Evolutionary conservation across 1,284 basidiomycete species (phyloP).

Genomic region (Ganoderma boninense): DNA sequence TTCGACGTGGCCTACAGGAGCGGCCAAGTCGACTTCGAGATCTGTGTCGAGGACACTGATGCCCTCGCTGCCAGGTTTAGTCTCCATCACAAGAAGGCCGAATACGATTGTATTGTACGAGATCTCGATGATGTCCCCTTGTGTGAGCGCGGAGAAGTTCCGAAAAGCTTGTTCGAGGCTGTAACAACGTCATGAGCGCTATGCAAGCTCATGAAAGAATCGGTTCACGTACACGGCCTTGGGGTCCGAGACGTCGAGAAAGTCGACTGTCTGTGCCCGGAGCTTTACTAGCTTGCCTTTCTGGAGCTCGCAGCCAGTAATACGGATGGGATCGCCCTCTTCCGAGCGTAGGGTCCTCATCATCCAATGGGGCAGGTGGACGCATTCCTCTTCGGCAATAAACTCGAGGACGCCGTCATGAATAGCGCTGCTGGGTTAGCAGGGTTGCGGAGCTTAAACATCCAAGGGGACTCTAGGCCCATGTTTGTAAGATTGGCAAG

Average conservation of each 20-base stretch:
- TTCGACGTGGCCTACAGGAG: constrained; percentile 86
- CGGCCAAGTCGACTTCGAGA: constrained; percentile 89
- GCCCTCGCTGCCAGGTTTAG: constrained; percentile 86
- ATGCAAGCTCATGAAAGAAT: not conserved
- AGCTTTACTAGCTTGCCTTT: constrained; percentile 98
- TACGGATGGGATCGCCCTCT: constrained; percentile 95
- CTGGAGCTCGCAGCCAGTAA: constrained; percentile 87
- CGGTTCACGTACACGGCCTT: constrained; percentile 87
- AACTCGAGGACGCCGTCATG: too few relatives aligned
- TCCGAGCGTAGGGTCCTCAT: constrained; percentile 94
- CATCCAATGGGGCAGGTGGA: constrained; percentile 99
- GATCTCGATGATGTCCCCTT: constrained; percentile 97
- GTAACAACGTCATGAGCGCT: constrained; percentile 15
- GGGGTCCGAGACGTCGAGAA: constrained; percentile 94
- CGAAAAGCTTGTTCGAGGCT: constrained; percentile 96
- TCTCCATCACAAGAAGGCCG: constrained; percentile 96
- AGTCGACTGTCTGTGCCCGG: constrained; percentile 95
- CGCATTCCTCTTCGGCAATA: constrained; percentile 94
- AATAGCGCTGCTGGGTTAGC: too few relatives aligned
- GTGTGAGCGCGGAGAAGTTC: constrained; percentile 89
- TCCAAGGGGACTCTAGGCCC: too few relatives aligned
- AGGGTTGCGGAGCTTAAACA: too few relatives aligned
- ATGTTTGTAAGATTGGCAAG: too few relatives aligned
- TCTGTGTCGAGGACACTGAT: constrained; percentile 96
- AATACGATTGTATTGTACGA: constrained; percentile 94